Conservation (phyloP, 331 rosid species). For the Prunus yedoensis region DNA sequence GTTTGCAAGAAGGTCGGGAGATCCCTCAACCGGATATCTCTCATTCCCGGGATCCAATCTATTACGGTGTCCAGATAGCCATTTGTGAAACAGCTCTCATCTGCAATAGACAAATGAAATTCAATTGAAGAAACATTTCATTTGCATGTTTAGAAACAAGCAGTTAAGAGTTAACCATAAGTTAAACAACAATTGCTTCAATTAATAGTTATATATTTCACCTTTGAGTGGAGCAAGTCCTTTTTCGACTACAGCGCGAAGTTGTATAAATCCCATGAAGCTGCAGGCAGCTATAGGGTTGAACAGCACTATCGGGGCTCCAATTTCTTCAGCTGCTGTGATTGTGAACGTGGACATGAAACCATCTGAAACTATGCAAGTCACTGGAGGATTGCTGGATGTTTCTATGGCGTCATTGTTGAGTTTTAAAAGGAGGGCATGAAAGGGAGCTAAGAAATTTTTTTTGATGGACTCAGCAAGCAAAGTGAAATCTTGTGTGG, state of each 20-base stretch:
- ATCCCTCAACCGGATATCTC: background rate
- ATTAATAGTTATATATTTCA: background rate
- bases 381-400: background rate
- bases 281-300: background rate
- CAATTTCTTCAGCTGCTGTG: constrained; percentile 14
- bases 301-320: background rate
- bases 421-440: constrained; percentile 6
- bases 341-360: constrained; percentile 7
- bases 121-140: background rate
- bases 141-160: background rate
- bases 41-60: constrained; percentile 8
- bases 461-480: background rate
- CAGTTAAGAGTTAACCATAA: too few species aligned
- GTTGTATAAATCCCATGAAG: background rate
- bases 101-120: background rate
- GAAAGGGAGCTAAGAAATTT: constrained; percentile 8
- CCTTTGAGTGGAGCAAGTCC: constrained; percentile 25
- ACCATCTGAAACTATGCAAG: constrained; percentile 24
- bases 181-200: background rate
- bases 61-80: background rate
- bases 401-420: background rate
- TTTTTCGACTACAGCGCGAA: background rate
- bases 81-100: constrained; percentile 5
- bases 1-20: background rate
- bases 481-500: constrained; percentile 10